Conservation (phyloP, 495 filamentous ascomycete species). For the Extremus antarcticus region DNA sequence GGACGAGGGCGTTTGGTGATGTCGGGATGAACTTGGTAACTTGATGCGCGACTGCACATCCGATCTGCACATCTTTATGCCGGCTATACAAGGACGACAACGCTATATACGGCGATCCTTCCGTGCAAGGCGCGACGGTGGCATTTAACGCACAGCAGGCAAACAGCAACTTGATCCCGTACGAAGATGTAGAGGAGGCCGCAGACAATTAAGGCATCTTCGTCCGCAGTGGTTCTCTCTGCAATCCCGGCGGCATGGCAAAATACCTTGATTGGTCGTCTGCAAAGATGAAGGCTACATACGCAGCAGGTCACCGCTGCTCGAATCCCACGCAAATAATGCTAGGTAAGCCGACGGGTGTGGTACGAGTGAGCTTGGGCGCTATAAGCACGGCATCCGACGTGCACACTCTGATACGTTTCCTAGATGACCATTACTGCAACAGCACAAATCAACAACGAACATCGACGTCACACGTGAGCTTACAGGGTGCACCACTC, state of each 20-base stretch:
- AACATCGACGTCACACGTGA: background rate
- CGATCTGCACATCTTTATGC: too few species aligned
- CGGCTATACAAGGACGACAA: slow-evolving; percentile 49
- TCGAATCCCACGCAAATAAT: slow-evolving; percentile 42
- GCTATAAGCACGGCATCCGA: slow-evolving; percentile 59
- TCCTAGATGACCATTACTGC: slow-evolving; percentile 43
- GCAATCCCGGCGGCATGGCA: slow-evolving; percentile 47
- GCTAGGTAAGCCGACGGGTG: slow-evolving; percentile 47
- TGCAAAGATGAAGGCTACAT: slow-evolving; percentile 51
- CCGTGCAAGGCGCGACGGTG: slow-evolving; percentile 56
- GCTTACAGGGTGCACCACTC: too few species aligned
- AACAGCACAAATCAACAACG: slow-evolving; percentile 5
- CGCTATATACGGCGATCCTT: slow-evolving; percentile 43
- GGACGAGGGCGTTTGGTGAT: too few species aligned
- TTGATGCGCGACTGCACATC: too few species aligned
- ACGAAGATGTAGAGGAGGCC: slow-evolving; percentile 49
- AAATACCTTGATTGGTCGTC: slow-evolving; percentile 36
- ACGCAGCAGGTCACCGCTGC: slow-evolving; percentile 55
- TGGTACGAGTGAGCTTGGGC: slow-evolving; percentile 57
- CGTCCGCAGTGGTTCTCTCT: slow-evolving; percentile 58
- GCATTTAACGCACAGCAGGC: slow-evolving; percentile 54
- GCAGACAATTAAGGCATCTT: slow-evolving; percentile 54
- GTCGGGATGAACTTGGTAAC: too few species aligned
- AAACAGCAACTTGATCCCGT: slow-evolving; percentile 45
- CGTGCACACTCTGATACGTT: slow-evolving; percentile 46